Conservation (phyloP, 306 rosid genomes). For the Begonia masoniana region DNA sequence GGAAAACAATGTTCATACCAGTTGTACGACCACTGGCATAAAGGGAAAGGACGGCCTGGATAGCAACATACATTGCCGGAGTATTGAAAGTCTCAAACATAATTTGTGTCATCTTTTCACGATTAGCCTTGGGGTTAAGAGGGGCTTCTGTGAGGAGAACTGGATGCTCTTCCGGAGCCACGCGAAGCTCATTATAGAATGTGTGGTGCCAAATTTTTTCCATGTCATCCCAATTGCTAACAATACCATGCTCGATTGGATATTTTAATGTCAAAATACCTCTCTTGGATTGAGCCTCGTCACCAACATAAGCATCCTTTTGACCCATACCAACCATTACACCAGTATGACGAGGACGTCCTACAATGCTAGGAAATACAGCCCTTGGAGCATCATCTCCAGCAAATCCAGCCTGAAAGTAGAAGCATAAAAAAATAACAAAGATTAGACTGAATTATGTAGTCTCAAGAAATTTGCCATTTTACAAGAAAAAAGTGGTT, state of each 20-base stretch:
- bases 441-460: too few species aligned
- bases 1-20: conserved; percentile 26
- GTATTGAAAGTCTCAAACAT: conserved; percentile 95
- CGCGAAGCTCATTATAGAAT: conserved; percentile 86
- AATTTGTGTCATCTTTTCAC: conserved; percentile 94
- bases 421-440: neutral
- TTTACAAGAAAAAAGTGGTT: too few species aligned
- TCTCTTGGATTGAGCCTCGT: conserved; percentile 92
- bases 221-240: conserved; percentile 96
- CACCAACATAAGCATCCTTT: conserved; percentile 97
- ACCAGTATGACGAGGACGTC: conserved; percentile 95
- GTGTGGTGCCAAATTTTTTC: conserved; percentile 99
- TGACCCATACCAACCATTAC: conserved; percentile 99
- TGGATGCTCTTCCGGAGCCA: conserved; percentile 95
- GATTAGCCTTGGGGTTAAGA: conserved; percentile 92
- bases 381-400: conserved; percentile 99
- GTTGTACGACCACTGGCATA: conserved; percentile 98
- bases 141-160: conserved; percentile 98
- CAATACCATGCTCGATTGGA: conserved; percentile 93
- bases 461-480: too few species aligned
- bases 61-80: conserved; percentile 95
- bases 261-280: conserved; percentile 86
- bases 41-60: conserved; percentile 93
- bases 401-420: conserved; percentile 82
- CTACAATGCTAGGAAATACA: conserved; percentile 92